Conservation (phyloP, 169 alveolate species). For the Plasmodium falciparum region DNA sequence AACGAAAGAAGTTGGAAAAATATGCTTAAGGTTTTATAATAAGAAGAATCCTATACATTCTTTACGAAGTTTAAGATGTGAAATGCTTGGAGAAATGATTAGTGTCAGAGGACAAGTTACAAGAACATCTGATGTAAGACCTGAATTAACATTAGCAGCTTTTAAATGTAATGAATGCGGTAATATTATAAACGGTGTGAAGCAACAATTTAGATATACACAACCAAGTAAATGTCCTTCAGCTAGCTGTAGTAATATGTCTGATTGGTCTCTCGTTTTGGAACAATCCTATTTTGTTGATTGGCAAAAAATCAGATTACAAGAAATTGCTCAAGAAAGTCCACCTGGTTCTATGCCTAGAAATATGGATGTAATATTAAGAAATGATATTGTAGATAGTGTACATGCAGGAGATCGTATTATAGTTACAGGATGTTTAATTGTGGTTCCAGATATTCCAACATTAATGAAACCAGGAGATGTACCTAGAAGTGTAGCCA, state of each 20-base stretch:
- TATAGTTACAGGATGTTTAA: slow-evolving; percentile 92
- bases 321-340: slow-evolving; percentile 95
- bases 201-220: slow-evolving; percentile 96
- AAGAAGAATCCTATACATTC: slow-evolving; percentile 81
- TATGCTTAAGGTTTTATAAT: slow-evolving; percentile 82
- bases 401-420: slow-evolving; percentile 98
- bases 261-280: slow-evolving; percentile 92
- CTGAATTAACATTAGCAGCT: slow-evolving; percentile 95
- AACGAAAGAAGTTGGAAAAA: slow-evolving; percentile 79
- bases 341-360: slow-evolving; percentile 98
- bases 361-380: slow-evolving; percentile 95
- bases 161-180: slow-evolving; percentile 95
- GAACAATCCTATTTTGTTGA: slow-evolving; percentile 93
- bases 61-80: slow-evolving; percentile 84
- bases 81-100: slow-evolving; percentile 94
- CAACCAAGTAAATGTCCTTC: slow-evolving; percentile 84
- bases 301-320: slow-evolving; percentile 95
- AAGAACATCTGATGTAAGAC: slow-evolving; percentile 97
- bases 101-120: slow-evolving; percentile 97
- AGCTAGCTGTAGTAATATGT: slow-evolving; percentile 90
- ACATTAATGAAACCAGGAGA: slow-evolving; percentile 97
- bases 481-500: slow-evolving; percentile 85
- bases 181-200: slow-evolving; percentile 90
- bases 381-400: slow-evolving; percentile 94
- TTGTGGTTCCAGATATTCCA: slow-evolving; percentile 97